phyloP scores from a whole-genome alignment of 148 eudicot genomes.

The Diospyros lotus region DNA sequence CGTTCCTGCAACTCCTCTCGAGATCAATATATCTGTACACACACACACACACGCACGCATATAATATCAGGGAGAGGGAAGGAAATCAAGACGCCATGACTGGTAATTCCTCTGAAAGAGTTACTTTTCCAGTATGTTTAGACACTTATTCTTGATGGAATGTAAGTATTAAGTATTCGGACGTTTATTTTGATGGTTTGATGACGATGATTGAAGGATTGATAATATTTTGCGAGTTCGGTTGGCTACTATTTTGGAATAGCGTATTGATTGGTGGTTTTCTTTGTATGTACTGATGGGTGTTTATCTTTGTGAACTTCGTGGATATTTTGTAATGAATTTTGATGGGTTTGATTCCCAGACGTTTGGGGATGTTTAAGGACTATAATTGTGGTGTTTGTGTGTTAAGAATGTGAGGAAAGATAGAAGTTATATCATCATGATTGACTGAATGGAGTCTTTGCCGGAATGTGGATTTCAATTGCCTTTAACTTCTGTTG shows the following conservation, averaged over 20 bases:
- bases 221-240: neutral
- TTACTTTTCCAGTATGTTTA: neutral
- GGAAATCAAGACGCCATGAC: conserved; percentile 31
- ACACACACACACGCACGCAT: too few relatives aligned
- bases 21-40: neutral
- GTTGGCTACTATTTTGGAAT: neutral
- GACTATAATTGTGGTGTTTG: neutral
- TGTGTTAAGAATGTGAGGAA: neutral
- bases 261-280: neutral
- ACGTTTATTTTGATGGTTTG: neutral
- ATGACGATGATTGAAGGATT: neutral
- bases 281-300: neutral
- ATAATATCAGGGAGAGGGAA: neutral
- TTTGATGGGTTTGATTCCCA: neutral
- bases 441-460: conserved; percentile 1
- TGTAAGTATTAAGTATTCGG: neutral
- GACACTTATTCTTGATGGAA: neutral
- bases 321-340: neutral
- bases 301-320: too few relatives aligned
- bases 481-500: neutral
- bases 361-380: neutral
- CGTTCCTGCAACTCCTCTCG: neutral
- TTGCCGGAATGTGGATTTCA: neutral
- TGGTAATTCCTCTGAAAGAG: conserved; percentile 25
- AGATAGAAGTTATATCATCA: neutral